phyloP scores from a whole-genome alignment of 306 rosid species.

The Ceratonia siliqua region DNA sequence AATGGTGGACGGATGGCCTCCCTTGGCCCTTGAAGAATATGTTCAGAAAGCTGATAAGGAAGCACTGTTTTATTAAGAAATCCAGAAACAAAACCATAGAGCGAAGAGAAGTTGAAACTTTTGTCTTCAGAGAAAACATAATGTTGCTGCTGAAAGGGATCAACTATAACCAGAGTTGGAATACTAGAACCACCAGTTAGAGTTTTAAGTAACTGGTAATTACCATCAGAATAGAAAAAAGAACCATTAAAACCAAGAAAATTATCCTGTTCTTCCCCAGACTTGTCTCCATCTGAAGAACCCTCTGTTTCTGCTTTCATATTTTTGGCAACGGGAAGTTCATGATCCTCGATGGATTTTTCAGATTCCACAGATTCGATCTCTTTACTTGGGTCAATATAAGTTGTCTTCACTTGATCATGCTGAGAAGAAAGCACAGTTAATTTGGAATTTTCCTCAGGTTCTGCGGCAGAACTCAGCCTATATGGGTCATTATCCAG shows the following conservation, averaged over 20 bases:
- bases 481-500: conserved; percentile 42
- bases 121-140: conserved; percentile 60
- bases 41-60: conserved; percentile 68
- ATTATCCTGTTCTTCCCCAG: conserved; percentile 44
- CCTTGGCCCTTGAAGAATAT: conserved; percentile 51
- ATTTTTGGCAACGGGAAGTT: conserved; percentile 37
- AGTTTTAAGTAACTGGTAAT: conserved; percentile 65
- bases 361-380: conserved; percentile 41
- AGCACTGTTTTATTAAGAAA: conserved; percentile 71
- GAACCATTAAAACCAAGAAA: conserved; percentile 68
- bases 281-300: conserved; percentile 40
- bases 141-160: conserved; percentile 76
- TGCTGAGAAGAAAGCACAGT: conserved; percentile 43
- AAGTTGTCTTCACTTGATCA: conserved; percentile 44
- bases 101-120: conserved; percentile 54
- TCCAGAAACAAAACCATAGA: conserved; percentile 56
- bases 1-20: conserved; percentile 72
- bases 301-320: conserved; percentile 37
- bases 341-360: conserved; percentile 38
- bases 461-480: conserved; percentile 38
- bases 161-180: conserved; percentile 81
- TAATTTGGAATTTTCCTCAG: conserved; percentile 42
- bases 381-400: conserved; percentile 41
- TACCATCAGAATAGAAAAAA: conserved; percentile 84
- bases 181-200: conserved; percentile 65